Evolutionary conservation across 2,329 filamentous ascomycete species (phyloP).

Genomic region (Colletotrichum euphorbiae): DNA sequence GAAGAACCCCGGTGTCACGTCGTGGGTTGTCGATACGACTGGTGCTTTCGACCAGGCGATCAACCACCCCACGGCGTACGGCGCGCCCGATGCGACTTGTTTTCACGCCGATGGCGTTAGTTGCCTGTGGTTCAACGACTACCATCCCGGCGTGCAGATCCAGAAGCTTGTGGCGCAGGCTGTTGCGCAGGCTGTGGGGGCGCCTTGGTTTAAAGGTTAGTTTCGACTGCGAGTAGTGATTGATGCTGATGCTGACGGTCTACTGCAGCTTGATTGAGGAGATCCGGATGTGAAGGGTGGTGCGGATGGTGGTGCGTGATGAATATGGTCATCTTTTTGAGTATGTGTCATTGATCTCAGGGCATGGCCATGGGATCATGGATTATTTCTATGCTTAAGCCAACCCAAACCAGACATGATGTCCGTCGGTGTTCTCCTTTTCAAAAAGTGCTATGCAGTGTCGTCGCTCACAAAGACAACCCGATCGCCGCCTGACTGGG

Average conservation of each 20-base stretch:
- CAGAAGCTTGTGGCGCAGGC: conserved; percentile 54
- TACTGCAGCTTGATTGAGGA: too few species aligned
- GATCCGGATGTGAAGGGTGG: too few species aligned
- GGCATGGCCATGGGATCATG: too few species aligned
- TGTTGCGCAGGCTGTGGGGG: conserved; percentile 45
- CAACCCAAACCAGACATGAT: too few species aligned
- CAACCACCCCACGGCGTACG: conserved; percentile 54
- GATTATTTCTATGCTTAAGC: too few species aligned
- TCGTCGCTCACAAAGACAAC: conserved; percentile 47
- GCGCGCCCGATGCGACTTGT: conserved; percentile 56
- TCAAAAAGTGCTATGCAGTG: not conserved
- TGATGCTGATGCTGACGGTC: not conserved
- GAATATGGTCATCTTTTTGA: too few species aligned
- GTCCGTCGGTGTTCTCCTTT: not conserved
- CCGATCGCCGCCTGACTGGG: conserved; percentile 41
- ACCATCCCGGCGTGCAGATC: conserved; percentile 55
- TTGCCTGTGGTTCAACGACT: conserved; percentile 60
- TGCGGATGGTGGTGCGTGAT: too few species aligned
- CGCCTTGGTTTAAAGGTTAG: conserved; percentile 36
- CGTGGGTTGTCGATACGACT: conserved; percentile 54
- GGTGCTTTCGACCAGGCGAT: conserved; percentile 56
- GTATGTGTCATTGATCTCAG: too few species aligned
- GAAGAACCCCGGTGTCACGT: conserved; percentile 49
- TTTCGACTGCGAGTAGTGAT: accelerated
- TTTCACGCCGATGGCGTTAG: conserved; percentile 54